Evolutionary conservation across 176 grass and related monocot genomes (phyloP), one percentile per base, ranked within the genome.

Genomic region (Carex parvula): DNA sequence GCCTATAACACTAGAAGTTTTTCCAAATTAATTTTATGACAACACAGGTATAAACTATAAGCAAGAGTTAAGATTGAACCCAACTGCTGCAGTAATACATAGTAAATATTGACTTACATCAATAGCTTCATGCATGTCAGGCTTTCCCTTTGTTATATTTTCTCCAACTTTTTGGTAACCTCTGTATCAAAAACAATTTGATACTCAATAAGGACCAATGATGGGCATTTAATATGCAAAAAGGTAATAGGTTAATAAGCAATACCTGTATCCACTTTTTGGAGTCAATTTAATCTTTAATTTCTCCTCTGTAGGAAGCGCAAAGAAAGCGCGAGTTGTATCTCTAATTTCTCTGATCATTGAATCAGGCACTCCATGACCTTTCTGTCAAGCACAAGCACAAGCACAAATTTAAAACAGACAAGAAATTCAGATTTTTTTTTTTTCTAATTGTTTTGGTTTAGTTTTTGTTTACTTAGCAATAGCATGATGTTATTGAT

Each of bases 61-160:
- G 22, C 22, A 46, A 1, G 76, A 78, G 61, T 79, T 9, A 33
- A 67, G 24, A 26, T 16, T 54, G 75, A 8, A 83, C 44, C 2
- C 21, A 76, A 54, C 21, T 76, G 20, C 5, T 76, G 48, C 48
- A 55, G 21, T 76, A 55, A 55, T 55, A 32, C 44, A 55, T 3
- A 80, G 14, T 32, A 67, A 86, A 77, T 22, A 44, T 80, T 39
- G 8, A 86, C 95, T 91, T 81, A 95, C 95, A 90, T 98, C 96
- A 79, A 98, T 95, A 22, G 92, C 96, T 92, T 98, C 96, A 44
- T 98, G 96, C 96, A 98, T 98, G 46, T 98, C 96, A 84, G 85
- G 96, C 73, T 93, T 95, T 35, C 93, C 96, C 64, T 92, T 91
- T 22, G 96, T 98, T 85, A 98, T 30, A 88, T 98, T 95, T 87